phyloP scores from a whole-genome alignment of 306 rosid genomes.

The Rosa multiflora region DNA sequence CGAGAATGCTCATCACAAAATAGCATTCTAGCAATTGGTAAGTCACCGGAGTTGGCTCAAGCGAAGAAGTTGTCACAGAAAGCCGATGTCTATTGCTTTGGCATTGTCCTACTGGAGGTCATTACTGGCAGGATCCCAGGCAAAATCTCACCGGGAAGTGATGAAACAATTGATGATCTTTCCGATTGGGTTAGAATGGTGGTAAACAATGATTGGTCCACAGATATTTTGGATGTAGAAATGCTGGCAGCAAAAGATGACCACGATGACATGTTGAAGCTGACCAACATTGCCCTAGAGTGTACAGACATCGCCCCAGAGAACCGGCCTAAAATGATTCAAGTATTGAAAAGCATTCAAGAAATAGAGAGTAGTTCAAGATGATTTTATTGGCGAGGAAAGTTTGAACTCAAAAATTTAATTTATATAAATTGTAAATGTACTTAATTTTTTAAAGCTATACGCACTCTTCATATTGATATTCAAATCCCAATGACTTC shows the following conservation, averaged over 20 bases:
- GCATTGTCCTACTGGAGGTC: constrained; percentile 63
- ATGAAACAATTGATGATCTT: constrained; percentile 48
- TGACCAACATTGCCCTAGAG: constrained; percentile 62
- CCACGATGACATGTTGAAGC: constrained; percentile 59
- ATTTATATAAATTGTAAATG: not conserved
- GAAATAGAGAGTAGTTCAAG: not conserved
- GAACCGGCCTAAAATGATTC: constrained; percentile 57
- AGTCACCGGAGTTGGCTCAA: constrained; percentile 54
- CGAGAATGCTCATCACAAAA: constrained; percentile 29
- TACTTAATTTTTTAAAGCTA: not conserved
- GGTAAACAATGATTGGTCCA: constrained; percentile 73
- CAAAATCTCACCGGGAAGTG: constrained; percentile 31
- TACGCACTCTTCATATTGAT: not conserved
- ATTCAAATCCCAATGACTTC: not conserved
- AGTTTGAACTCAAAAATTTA: not conserved
- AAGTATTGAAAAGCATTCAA: constrained; percentile 49
- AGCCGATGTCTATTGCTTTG: constrained; percentile 68
- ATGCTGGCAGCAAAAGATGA: constrained; percentile 56
- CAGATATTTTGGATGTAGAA: constrained; percentile 64
- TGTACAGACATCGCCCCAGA: constrained; percentile 57
- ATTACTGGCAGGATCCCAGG: constrained; percentile 72
- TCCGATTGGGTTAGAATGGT: constrained; percentile 70
- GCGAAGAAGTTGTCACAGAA: constrained; percentile 58
- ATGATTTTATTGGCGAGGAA: not conserved
- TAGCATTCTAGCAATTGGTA: constrained; percentile 36